phyloP scores from a whole-genome alignment of 805 yeast species.

The Starmerella khaoyaiensis region DNA sequence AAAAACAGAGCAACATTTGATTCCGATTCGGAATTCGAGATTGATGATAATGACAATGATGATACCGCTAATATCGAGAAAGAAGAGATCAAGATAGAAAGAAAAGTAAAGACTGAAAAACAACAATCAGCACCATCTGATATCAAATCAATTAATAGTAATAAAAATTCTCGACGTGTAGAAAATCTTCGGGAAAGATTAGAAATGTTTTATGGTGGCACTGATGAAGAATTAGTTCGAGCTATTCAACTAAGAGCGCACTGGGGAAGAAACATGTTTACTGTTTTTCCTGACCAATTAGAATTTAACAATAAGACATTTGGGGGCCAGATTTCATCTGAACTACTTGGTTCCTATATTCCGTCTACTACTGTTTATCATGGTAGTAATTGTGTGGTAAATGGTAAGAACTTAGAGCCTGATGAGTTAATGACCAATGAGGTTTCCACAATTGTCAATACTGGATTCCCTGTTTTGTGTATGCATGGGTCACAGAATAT shows the following conservation, averaged over 20 bases:
- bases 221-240: constrained; percentile 33
- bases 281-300: constrained; percentile 27
- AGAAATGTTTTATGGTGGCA: constrained; percentile 38
- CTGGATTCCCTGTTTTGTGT: constrained; percentile 10
- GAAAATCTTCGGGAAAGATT: constrained; percentile 35
- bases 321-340: too few relatives aligned
- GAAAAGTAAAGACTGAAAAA: too few relatives aligned
- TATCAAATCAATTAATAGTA: too few relatives aligned
- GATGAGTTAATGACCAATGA: constrained; percentile 4
- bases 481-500: constrained; percentile 8
- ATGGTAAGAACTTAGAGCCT: constrained; percentile 9
- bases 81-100: too few relatives aligned
- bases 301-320: too few relatives aligned
- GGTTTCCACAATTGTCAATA: constrained; percentile 11
- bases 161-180: too few relatives aligned
- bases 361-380: background rate
- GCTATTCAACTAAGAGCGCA: constrained; percentile 35
- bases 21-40: too few relatives aligned
- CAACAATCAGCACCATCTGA: too few relatives aligned
- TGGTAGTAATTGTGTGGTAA: constrained; percentile 4
- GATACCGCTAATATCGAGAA: too few relatives aligned
- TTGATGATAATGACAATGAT: too few relatives aligned
- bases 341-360: too few relatives aligned
- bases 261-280: constrained; percentile 40
- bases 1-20: too few relatives aligned